Conservation (phyloP, 345 rosid genomes). For the Syzygium grande region DNA sequence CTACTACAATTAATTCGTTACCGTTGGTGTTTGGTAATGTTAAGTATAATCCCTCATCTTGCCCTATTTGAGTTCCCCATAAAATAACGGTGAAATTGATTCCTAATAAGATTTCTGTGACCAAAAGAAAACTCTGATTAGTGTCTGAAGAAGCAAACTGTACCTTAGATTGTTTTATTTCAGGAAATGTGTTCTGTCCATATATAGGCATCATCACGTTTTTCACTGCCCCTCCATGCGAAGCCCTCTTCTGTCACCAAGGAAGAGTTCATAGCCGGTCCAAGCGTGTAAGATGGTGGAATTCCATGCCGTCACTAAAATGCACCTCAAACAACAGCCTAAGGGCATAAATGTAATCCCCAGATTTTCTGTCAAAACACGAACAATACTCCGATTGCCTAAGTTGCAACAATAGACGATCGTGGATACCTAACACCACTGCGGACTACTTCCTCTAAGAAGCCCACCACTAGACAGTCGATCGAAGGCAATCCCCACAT, state of each 20-base stretch:
- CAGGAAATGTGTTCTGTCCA: neutral
- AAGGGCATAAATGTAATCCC: neutral
- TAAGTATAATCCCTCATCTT: neutral
- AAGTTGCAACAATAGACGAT: too few relatives aligned
- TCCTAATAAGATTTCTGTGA: neutral
- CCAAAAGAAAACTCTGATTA: neutral
- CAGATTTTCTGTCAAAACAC: neutral
- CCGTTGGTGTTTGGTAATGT: neutral
- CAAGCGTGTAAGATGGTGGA: neutral
- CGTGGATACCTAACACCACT: neutral
- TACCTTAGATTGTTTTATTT: neutral
- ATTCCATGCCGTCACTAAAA: neutral
- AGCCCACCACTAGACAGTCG: neutral
- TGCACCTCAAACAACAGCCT: neutral
- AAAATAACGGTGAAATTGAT: neutral
- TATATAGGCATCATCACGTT: neutral
- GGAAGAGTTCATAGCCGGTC: neutral
- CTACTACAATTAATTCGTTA: neutral
- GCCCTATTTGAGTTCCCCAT: neutral
- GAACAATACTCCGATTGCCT: neutral
- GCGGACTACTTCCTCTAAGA: neutral
- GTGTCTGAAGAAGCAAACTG: neutral
- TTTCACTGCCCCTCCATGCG: neutral
- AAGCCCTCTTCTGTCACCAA: neutral
- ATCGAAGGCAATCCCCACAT: neutral